Evolutionary conservation across 345 rosid species (phyloP), one percentile per base, ranked within the genome.

Genomic region (Capsella bursapastoris): DNA sequence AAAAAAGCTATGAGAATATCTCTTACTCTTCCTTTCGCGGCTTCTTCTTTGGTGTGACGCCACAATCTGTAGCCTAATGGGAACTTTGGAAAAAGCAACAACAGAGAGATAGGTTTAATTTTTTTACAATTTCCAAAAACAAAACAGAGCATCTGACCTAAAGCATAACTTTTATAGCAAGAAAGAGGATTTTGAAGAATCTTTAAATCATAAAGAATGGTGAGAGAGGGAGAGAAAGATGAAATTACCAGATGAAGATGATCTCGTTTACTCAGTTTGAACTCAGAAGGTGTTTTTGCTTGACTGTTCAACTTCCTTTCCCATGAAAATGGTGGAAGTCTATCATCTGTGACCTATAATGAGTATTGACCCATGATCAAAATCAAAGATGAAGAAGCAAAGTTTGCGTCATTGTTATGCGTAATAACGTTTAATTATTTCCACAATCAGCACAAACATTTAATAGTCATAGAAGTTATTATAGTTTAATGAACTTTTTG

Each of bases 1-100:
- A 13, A 12, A 12, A 4, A 14, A 44, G 18, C 13, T 31, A 29
- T 7, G 38, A 72, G 3, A 35, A 45, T 31, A 81, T 31, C 11
- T 51, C 78, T 78, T 85, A 90, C 96, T 69, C 85, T 83, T 84
- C 93, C 93, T 79, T 85, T 80, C 25, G 86, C 82, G 40, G 81
- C 84, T 85, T 88, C 91, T 77, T 68, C 77, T 67, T 80, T 85
- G 18, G 74, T 37, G 47, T 86, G 82, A 55, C 75, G 84, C 84
- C 84, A 79, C 57, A 91, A 61, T 43, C 94, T 82, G 47, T 84
- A 50, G 27, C 97, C 97, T 70, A 81, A 16, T 27, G 89, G 89
- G 68, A 86, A 85, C 97, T 91, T 78, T 72, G 41, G 49, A 31
- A 44, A 68, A 58, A 31, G 15, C 50, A 62, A 64, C 72, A 72